Evolutionary conservation across 495 filamentous ascomycete genomes (phyloP).

Genomic region (Pseudoneurospora amorphoporcata): DNA sequence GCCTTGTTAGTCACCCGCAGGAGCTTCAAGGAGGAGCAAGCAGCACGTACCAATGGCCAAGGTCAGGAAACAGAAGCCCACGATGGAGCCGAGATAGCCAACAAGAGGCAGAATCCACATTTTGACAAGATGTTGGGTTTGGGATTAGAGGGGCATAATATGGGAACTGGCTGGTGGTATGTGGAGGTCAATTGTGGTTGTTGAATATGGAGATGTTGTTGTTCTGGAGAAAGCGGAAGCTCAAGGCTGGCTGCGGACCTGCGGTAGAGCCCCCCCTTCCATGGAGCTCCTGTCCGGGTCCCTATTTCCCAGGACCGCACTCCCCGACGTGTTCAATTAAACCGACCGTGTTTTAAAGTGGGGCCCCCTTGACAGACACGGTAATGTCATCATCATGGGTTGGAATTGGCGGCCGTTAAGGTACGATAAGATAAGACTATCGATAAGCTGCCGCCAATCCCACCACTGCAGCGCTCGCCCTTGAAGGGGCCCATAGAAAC

Average conservation of each 20-base stretch:
- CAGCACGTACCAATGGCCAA: conserved; percentile 68
- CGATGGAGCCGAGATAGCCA: conserved; percentile 75
- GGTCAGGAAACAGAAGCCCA: conserved; percentile 89
- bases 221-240: not conserved
- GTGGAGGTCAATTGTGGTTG: not conserved
- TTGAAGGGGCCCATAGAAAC: not conserved
- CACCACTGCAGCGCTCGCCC: not conserved
- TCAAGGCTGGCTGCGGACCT: not conserved
- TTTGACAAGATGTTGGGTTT: conserved; percentile 6
- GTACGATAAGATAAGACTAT: conserved; percentile 5
- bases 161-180: not conserved
- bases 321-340: conserved; percentile 4
- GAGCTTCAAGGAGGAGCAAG: not conserved
- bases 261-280: not conserved
- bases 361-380: not conserved
- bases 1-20: not conserved
- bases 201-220: not conserved
- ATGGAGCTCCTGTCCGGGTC: not conserved
- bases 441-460: conserved; percentile 6
- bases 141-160: not conserved
- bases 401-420: not conserved
- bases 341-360: conserved; percentile 4
- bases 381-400: not conserved
- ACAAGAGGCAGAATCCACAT: conserved; percentile 92
- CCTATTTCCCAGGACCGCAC: not conserved